Evolutionary conservation across 805 yeast species (phyloP).

Genomic region (Martiniozyma abietophila): DNA sequence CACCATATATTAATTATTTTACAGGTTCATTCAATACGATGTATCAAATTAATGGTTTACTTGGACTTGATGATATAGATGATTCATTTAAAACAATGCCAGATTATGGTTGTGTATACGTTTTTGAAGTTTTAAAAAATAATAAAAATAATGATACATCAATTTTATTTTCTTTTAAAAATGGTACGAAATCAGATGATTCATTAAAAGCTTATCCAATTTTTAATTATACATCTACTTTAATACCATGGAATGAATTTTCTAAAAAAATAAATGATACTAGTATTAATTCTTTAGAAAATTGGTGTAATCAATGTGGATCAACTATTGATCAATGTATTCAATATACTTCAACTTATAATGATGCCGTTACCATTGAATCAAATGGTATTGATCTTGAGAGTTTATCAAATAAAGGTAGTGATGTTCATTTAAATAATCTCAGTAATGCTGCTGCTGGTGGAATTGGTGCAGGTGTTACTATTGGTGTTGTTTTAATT

Average conservation of each 20-base stretch:
- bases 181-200: too few species aligned
- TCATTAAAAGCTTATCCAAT: too few species aligned
- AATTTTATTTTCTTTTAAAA: too few species aligned
- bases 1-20: constrained; percentile 33
- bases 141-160: too few species aligned
- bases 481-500: constrained; percentile 32
- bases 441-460: constrained; percentile 36
- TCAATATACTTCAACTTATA: constrained; percentile 25
- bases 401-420: constrained; percentile 19
- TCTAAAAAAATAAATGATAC: constrained; percentile 19
- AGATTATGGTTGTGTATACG: too few species aligned
- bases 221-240: too few species aligned
- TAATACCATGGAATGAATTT: constrained; percentile 32
- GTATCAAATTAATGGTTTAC: too few species aligned
- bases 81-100: too few species aligned
- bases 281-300: constrained; percentile 20
- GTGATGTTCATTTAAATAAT: constrained; percentile 13
- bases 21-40: constrained; percentile 39
- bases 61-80: too few species aligned
- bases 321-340: constrained; percentile 27
- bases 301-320: constrained; percentile 36
- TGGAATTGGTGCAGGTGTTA: constrained; percentile 47
- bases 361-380: constrained; percentile 22
- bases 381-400: constrained; percentile 25
- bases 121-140: too few species aligned